A percentile compares a stretch with the other conserved stretches of the same genome.
Evolutionary conservation across 805 yeast species (phyloP).

Genomic region (Hermanozyma aechmeae): DNA sequence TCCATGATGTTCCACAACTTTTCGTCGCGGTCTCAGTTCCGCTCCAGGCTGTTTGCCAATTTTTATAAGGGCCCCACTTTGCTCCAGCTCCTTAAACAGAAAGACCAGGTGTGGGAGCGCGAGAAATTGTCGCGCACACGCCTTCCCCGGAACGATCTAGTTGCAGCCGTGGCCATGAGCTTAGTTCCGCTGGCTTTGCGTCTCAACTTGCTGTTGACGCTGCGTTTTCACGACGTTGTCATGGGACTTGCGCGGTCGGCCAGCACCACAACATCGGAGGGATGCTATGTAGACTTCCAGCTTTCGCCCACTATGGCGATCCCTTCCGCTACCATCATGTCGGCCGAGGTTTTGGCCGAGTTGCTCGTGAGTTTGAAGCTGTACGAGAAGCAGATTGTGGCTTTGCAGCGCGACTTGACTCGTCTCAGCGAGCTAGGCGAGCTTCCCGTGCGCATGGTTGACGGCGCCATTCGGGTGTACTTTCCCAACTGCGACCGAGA

Average conservation of each 20-base stretch:
- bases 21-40: conserved; percentile 9
- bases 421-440: conserved; percentile 53
- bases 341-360: conserved; percentile 19
- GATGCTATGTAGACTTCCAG: conserved; percentile 28
- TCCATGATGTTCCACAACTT: conserved; percentile 8
- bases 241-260: conserved; percentile 8
- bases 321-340: conserved; percentile 24
- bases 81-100: conserved; percentile 9
- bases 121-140: too few relatives aligned
- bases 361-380: conserved; percentile 7
- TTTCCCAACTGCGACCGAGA: conserved; percentile 63
- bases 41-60: conserved; percentile 7
- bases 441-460: conserved; percentile 46
- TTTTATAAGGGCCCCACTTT: conserved; percentile 8
- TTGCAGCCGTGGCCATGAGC: too few relatives aligned
- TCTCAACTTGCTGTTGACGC: conserved; percentile 20
- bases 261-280: conserved; percentile 9
- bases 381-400: conserved; percentile 32
- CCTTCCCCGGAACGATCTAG: too few relatives aligned
- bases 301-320: conserved; percentile 17
- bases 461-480: conserved; percentile 38
- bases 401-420: conserved; percentile 34
- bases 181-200: too few relatives aligned
- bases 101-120: too few relatives aligned
- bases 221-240: conserved; percentile 11